A percentile compares a stretch with the other conserved stretches of the same genome.
These are phyloP conservation scores for Emergomyces pasteurianus DNA, from an alignment of 2,329 filamentous ascomycete genomes.

Conservation along the genomic window DNA sequence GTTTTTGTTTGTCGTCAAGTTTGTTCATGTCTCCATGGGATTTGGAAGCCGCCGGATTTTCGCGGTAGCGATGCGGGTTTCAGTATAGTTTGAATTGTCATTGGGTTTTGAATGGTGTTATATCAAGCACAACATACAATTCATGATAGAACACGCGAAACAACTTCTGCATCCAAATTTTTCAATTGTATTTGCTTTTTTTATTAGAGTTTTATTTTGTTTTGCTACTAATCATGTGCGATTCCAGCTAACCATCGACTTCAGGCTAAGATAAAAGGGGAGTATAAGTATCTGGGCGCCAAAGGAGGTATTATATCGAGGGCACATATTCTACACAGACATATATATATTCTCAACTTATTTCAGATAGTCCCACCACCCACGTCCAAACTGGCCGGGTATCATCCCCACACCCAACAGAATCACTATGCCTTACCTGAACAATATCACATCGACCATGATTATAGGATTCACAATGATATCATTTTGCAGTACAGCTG, in stretches of 20 bases:
- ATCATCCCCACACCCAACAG: not conserved
- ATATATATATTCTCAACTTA: too few relatives aligned
- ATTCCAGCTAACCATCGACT: not conserved
- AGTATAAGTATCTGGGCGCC: not conserved
- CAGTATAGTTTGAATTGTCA: not conserved
- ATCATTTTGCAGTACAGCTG: not conserved
- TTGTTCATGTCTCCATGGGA: not conserved
- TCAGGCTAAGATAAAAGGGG: not conserved
- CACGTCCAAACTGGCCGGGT: not conserved
- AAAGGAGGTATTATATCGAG: not conserved
- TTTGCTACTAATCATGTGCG: not conserved
- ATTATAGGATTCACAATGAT: not conserved
- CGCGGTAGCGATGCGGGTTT: too few relatives aligned
- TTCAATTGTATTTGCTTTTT: not conserved
- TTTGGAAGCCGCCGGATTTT: too few relatives aligned
- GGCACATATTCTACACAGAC: too few relatives aligned
- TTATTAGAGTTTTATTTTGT: not conserved
- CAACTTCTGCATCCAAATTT: not conserved
- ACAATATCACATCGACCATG: not conserved
- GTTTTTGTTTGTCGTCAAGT: not conserved
- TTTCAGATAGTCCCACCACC: not conserved
- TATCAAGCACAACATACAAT: not conserved
- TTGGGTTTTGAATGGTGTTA: not conserved
- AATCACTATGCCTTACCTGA: not conserved
- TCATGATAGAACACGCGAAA: not conserved